Percentiles rank a stretch among this genome's conserved stretches.
phyloP scores from a whole-genome alignment of 805 yeast genomes.

The Lipomyces mesembrius region DNA sequence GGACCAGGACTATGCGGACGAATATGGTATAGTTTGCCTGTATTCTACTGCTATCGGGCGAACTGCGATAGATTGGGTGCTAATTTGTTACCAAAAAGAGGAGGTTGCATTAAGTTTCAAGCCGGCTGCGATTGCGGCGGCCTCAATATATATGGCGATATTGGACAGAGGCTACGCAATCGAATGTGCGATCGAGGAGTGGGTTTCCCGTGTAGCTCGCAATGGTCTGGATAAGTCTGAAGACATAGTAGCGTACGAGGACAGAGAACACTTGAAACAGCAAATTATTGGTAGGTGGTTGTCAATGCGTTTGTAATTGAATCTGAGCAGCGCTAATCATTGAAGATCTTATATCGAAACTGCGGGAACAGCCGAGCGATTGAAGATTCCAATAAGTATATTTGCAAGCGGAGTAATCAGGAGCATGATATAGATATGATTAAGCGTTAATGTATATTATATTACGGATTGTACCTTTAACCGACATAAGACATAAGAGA shows the following conservation, averaged over 20 bases:
- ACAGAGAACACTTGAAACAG: background rate
- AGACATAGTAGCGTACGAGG: background rate
- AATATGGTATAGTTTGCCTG: slow-evolving; percentile 23
- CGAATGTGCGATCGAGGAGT: background rate
- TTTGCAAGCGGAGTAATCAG: background rate
- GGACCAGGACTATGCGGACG: slow-evolving; percentile 18
- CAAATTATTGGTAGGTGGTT: background rate
- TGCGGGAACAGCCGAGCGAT: background rate
- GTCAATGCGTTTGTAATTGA: background rate
- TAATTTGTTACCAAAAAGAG: slow-evolving; percentile 6
- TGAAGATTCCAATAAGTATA: background rate
- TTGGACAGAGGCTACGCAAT: slow-evolving; percentile 6
- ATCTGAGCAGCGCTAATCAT: background rate
- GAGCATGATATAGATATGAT: background rate
- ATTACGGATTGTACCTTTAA: background rate
- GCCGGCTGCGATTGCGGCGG: slow-evolving; percentile 19
- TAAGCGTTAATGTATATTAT: background rate
- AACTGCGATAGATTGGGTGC: slow-evolving; percentile 7
- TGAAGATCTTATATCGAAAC: background rate
- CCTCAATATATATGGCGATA: slow-evolving; percentile 22
- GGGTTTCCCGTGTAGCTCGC: background rate
- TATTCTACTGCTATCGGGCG: slow-evolving; percentile 20
- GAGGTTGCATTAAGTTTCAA: slow-evolving; percentile 4
- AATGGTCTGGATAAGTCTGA: slow-evolving; percentile 2
- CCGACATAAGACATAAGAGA: background rate